Evolutionary conservation across 352 stramenopile genomes (phyloP).

Genomic region (Pythium brachiatum): DNA sequence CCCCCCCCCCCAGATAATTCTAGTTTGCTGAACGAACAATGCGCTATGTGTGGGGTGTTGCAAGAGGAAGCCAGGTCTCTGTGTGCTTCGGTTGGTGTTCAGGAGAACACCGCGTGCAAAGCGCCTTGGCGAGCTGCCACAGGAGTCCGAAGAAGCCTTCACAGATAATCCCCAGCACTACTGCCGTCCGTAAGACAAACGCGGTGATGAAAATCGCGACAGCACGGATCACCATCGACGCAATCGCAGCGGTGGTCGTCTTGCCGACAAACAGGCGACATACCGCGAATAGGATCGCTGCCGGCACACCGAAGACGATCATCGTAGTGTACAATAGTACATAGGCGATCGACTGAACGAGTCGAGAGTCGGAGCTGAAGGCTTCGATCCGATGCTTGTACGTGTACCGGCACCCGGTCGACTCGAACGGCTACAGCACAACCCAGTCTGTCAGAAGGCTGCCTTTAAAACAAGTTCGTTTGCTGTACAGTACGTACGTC

Average conservation of each 20-base stretch:
- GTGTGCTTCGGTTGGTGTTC: background rate
- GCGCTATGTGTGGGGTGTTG: background rate
- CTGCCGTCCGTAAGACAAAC: background rate
- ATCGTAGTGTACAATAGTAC: background rate
- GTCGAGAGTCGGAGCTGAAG: background rate
- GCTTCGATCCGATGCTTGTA: background rate
- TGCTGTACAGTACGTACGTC: conserved; percentile 5
- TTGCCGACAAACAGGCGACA: background rate
- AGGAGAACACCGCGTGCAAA: background rate
- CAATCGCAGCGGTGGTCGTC: background rate
- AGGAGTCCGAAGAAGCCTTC: background rate
- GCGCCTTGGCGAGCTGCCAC: background rate
- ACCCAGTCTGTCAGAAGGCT: too few species aligned
- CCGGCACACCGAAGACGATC: background rate
- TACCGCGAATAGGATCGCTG: conserved; percentile 1
- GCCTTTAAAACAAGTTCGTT: too few species aligned
- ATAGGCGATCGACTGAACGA: background rate
- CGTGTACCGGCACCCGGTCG: background rate
- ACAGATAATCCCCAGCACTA: background rate
- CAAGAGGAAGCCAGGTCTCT: background rate
- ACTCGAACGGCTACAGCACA: conserved; percentile 11
- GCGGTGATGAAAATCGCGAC: background rate
- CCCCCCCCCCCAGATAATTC: too few species aligned
- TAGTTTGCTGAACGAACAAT: too few species aligned
- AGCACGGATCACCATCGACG: background rate